These are phyloP conservation scores for Crinitomyces ghanaensis DNA, from an alignment of 805 yeast genomes.

Conservation along the genomic window DNA sequence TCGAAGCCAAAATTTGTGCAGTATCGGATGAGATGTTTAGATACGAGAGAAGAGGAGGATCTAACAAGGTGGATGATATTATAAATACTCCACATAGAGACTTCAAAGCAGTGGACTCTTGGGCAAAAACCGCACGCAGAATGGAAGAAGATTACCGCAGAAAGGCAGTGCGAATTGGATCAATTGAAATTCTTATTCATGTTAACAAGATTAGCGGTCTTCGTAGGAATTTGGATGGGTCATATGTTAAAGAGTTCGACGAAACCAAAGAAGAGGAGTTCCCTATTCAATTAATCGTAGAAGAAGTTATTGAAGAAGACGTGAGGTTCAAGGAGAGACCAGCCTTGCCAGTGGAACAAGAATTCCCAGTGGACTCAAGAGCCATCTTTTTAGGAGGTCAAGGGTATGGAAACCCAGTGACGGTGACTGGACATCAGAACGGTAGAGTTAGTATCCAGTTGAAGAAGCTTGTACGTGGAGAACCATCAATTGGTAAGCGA, in stretches of 20 bases:
- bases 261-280: constrained; percentile 35
- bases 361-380: constrained; percentile 62
- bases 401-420: constrained; percentile 71
- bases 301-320: constrained; percentile 62
- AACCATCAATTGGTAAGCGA: constrained; percentile 54
- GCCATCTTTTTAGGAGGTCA: constrained; percentile 75
- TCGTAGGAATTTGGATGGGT: constrained; percentile 57
- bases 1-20: constrained; percentile 61
- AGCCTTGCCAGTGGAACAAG: constrained; percentile 68
- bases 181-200: constrained; percentile 46
- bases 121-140: constrained; percentile 30
- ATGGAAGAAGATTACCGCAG: constrained; percentile 35
- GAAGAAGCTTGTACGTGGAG: constrained; percentile 25
- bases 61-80: too few species aligned
- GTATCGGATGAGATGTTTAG: constrained; percentile 44
- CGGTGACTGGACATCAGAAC: constrained; percentile 30
- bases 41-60: constrained; percentile 27
- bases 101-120: constrained; percentile 33
- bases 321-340: constrained; percentile 58
- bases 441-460: constrained; percentile 25
- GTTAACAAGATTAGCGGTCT: constrained; percentile 75
- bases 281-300: constrained; percentile 78
- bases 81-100: constrained; percentile 30
- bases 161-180: constrained; percentile 48
- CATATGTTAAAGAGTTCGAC: constrained; percentile 59